Evolutionary conservation across 441 rosid genomes (phyloP), one percentile per base, ranked within the genome.

Genomic region (Erodium moschatum): DNA sequence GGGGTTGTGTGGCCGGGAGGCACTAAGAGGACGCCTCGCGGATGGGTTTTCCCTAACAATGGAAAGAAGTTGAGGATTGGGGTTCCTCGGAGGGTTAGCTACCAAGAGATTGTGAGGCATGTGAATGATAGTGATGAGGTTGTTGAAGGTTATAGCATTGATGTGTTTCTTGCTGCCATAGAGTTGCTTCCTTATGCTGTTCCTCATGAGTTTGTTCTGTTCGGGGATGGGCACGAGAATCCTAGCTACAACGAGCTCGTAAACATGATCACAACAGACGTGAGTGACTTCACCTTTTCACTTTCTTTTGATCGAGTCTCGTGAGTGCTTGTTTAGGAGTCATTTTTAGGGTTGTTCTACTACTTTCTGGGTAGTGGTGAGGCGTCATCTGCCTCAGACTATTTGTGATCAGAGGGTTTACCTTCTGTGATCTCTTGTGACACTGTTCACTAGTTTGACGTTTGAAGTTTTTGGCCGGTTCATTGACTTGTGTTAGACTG

Each of bases 11-110:
- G 97, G 97, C 98, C 98, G 0, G 89, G 96, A 58, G 81, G 86
- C 52, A 46, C 86, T 0, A 67, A 70, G 9, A 71, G 77, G 56
- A 84, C 73, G 69, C 98, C 98, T 10, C 97, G 98, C 11, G 98
- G 98, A 16, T 92, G 98, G 97, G 92, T 87, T 68, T 90, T 88
- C 72, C 90, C 97, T 0, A 84, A 83, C 78, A 87, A 85, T 71
- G 96, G 97, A 76, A 86, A 81, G 63, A 83, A 83, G 62, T 79
- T 92, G 83, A 85, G 70, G 72, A 84, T 92, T 46, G 96, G 92
- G 70, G 88, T 92, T 13, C 97, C 98, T 1, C 72, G 69, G 72
- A 83, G 91, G 20, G 81, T 75, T 54, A 84, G 79, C 68, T 92
- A 75, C 73, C 82, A 76, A 0, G 89, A 90, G 63, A 86, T 89